Conservation (phyloP, 371 early-diverging fungal genomes). For the Mucor sp. region DNA sequence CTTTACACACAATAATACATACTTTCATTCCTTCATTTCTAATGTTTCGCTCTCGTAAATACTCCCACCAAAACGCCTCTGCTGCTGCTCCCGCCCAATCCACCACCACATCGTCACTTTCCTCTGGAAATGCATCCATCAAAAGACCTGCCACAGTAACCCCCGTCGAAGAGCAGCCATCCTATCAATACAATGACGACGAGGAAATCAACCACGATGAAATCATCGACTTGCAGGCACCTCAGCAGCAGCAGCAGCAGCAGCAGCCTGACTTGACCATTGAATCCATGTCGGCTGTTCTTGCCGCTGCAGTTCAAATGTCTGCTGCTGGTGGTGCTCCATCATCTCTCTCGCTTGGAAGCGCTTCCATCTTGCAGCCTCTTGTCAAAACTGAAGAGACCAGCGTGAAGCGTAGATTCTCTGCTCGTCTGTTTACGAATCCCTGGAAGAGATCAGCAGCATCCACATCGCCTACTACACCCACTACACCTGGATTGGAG, state of each 20-base stretch:
- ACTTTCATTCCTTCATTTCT: slow-evolving; percentile 5
- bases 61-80: not conserved
- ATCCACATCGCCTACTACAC: not conserved
- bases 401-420: slow-evolving; percentile 13
- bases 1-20: not conserved
- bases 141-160: slow-evolving; percentile 4
- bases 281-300: slow-evolving; percentile 49
- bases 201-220: slow-evolving; percentile 9
- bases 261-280: slow-evolving; percentile 27
- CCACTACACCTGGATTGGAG: slow-evolving; percentile 12
- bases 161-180: not conserved
- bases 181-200: not conserved
- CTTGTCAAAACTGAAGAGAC: slow-evolving; percentile 2
- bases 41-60: slow-evolving; percentile 27
- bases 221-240: slow-evolving; percentile 20
- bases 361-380: slow-evolving; percentile 45
- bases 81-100: not conserved
- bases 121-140: slow-evolving; percentile 39
- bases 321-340: slow-evolving; percentile 27
- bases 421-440: slow-evolving; percentile 13
- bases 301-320: slow-evolving; percentile 52
- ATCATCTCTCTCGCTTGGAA: slow-evolving; percentile 45
- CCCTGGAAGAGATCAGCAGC: slow-evolving; percentile 12
- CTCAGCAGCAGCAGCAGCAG: not conserved
- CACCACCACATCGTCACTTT: slow-evolving; percentile 28